Conservation (phyloP, 768 basidiomycete species). For the Boletus edulis region DNA sequence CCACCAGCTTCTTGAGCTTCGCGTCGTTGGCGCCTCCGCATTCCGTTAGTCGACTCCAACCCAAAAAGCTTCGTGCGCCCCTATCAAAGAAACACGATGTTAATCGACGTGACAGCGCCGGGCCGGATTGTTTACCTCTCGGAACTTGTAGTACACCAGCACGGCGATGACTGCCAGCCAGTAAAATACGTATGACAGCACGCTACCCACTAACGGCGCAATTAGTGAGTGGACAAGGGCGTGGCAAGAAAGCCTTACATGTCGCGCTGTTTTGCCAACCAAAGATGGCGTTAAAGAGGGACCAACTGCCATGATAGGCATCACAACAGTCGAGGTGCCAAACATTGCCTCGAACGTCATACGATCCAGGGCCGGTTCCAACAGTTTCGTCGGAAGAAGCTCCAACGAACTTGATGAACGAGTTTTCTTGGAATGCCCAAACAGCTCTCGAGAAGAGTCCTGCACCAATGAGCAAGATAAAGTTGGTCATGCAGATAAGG, state of each 20-base stretch:
- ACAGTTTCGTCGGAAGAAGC: constrained; percentile 63
- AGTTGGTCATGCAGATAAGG: constrained; percentile 88
- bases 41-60: constrained; percentile 49
- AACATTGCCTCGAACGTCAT: constrained; percentile 74
- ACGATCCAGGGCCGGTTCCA: constrained; percentile 83
- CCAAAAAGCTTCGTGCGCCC: constrained; percentile 64
- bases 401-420: constrained; percentile 70
- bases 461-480: constrained; percentile 90
- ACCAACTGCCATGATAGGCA: constrained; percentile 62
- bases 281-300: constrained; percentile 80
- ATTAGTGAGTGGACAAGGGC: neutral
- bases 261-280: constrained; percentile 89
- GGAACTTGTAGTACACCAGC: constrained; percentile 67
- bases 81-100: constrained; percentile 29
- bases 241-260: constrained; percentile 33
- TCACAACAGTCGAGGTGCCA: constrained; percentile 88
- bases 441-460: constrained; percentile 85
- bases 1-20: constrained; percentile 9
- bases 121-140: constrained; percentile 37
- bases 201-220: constrained; percentile 54
- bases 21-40: constrained; percentile 29
- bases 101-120: neutral
- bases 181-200: constrained; percentile 87
- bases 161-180: constrained; percentile 79
- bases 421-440: constrained; percentile 67